phyloP scores from a whole-genome alignment of 2,329 filamentous ascomycete species.

The Fusarium anguioides region DNA sequence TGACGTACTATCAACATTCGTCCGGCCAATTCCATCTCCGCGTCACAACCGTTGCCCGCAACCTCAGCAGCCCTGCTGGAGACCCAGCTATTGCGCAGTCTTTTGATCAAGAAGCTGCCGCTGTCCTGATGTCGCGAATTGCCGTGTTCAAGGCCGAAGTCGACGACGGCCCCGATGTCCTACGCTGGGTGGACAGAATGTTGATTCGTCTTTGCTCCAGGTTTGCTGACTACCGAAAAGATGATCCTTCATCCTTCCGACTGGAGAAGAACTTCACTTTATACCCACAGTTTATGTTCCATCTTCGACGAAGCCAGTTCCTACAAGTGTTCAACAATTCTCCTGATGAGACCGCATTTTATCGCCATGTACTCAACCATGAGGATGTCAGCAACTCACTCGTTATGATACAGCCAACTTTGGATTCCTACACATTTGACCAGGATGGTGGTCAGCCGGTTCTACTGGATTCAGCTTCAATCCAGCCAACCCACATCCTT shows the following conservation, averaged over 20 bases:
- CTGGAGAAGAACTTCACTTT: constrained; percentile 99
- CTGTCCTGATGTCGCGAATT: constrained; percentile 98
- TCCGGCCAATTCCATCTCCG: constrained; percentile 96
- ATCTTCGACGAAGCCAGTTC: constrained; percentile 95
- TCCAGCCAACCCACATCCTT: constrained; percentile 92
- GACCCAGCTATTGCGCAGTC: constrained; percentile 96
- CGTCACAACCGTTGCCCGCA: constrained; percentile 92
- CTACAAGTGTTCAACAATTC: constrained; percentile 99
- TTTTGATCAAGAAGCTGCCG: constrained; percentile 97
- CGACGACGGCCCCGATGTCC: constrained; percentile 96
- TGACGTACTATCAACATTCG: constrained; percentile 98
- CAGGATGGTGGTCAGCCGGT: constrained; percentile 93
- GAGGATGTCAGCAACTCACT: constrained; percentile 97
- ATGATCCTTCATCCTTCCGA: constrained; percentile 96
- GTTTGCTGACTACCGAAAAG: constrained; percentile 98
- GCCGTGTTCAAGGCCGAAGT: constrained; percentile 99
- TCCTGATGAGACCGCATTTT: constrained; percentile 98
- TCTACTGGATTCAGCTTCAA: constrained; percentile 94
- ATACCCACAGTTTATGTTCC: constrained; percentile 99
- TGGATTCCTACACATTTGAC: constrained; percentile 97
- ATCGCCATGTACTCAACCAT: constrained; percentile 95
- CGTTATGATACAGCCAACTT: constrained; percentile 98
- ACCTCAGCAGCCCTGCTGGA: constrained; percentile 90
- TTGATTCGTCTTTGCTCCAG: constrained; percentile 94
- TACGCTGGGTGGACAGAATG: constrained; percentile 99